Evolutionary conservation across 2,329 filamentous ascomycete species (phyloP).

Genomic region (Colletotrichum godetiae): DNA sequence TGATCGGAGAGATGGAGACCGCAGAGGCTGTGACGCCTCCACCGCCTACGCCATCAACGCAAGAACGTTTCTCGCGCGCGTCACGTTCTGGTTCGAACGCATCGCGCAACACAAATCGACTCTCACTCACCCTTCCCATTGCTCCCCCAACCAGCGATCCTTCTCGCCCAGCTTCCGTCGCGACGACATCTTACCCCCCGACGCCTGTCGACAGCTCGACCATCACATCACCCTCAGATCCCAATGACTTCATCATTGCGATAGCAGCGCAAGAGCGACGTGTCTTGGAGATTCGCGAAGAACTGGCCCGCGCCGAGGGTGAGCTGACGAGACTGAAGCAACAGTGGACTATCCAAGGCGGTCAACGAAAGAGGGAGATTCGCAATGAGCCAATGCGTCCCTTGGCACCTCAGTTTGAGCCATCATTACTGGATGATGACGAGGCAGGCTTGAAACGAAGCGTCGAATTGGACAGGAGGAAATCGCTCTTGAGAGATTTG

Average conservation of each 20-base stretch:
- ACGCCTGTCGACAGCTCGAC: conserved; percentile 61
- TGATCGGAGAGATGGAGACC: conserved; percentile 23
- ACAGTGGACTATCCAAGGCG: conserved; percentile 84
- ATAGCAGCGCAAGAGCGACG: conserved; percentile 92
- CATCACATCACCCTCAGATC: conserved; percentile 61
- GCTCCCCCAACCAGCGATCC: conserved; percentile 63
- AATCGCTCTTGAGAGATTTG: conserved; percentile 66
- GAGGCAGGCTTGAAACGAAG: conserved; percentile 49
- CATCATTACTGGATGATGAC: conserved; percentile 52
- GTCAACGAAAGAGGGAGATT: conserved; percentile 78
- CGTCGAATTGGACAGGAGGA: conserved; percentile 79
- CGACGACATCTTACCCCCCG: conserved; percentile 59
- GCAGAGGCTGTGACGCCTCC: conserved; percentile 45
- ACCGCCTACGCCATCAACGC: conserved; percentile 50
- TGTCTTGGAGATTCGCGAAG: conserved; percentile 91
- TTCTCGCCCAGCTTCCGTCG: conserved; percentile 62
- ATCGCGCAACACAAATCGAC: conserved; percentile 66
- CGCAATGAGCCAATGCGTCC: conserved; percentile 66
- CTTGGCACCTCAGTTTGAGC: conserved; percentile 35
- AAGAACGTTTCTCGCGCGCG: conserved; percentile 55
- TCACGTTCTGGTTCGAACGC: conserved; percentile 64
- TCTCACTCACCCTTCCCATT: conserved; percentile 73
- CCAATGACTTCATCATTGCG: conserved; percentile 82
- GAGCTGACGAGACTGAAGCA: conserved; percentile 83
- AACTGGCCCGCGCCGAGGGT: conserved; percentile 83